phyloP scores from a whole-genome alignment of 1,139 yeast species.

The Yamadazyma aaseri region DNA sequence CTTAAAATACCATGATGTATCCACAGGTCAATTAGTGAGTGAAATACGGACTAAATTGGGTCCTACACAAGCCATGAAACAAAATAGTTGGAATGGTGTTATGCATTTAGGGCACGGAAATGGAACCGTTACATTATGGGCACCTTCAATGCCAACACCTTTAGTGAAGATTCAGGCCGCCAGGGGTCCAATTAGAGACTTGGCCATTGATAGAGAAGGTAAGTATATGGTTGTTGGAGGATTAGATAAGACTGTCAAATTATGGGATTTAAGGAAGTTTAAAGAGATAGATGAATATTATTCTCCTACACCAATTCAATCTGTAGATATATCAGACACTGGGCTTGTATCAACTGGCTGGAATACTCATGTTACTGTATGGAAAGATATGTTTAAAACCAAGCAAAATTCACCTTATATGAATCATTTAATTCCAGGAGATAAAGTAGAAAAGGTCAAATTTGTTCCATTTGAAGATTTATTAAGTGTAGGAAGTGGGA shows the following conservation, averaged over 20 bases:
- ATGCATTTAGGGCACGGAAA: conserved; percentile 91
- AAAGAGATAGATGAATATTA: conserved; percentile 70
- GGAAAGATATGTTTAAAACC: conserved; percentile 68
- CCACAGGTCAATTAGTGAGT: conserved; percentile 84
- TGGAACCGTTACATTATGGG: conserved; percentile 92
- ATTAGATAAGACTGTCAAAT: conserved; percentile 76
- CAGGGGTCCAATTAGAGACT: conserved; percentile 82
- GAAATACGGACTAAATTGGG: conserved; percentile 88
- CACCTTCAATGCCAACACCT: conserved; percentile 87
- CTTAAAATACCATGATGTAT: conserved; percentile 90
- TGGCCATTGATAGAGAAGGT: conserved; percentile 91
- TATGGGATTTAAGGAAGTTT: conserved; percentile 92
- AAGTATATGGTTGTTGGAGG: conserved; percentile 93
- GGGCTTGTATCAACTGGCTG: conserved; percentile 87
- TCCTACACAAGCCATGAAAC: conserved; percentile 83
- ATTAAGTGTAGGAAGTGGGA: conserved; percentile 80
- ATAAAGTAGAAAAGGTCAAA: conserved; percentile 61
- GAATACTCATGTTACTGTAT: conserved; percentile 91
- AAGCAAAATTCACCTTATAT: conserved; percentile 81
- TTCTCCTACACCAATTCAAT: conserved; percentile 84
- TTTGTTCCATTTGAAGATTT: conserved; percentile 97
- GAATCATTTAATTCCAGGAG: conserved; percentile 84
- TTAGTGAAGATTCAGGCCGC: conserved; percentile 77
- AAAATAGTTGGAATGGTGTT: conserved; percentile 94
- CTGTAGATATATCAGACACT: conserved; percentile 79